Conservation (phyloP, 495 filamentous ascomycete genomes). For the Penicillium antarcticum region DNA sequence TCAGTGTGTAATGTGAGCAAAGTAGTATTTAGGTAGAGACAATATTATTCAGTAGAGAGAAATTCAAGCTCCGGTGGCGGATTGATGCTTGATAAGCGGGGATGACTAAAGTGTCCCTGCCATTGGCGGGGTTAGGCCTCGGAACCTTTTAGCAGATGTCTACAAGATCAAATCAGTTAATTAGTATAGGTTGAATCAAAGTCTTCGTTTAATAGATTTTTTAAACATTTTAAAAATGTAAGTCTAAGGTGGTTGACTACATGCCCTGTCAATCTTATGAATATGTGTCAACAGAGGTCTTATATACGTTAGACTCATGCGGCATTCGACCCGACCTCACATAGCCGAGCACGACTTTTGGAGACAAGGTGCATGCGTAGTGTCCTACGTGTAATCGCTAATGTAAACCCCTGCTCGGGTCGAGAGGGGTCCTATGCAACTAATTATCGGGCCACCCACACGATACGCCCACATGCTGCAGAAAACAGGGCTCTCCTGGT, state of each 20-base stretch:
- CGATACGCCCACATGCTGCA: not conserved
- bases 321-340: too few relatives aligned
- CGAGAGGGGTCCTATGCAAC: not conserved
- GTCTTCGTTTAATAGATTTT: too few relatives aligned
- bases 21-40: not conserved
- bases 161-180: too few relatives aligned
- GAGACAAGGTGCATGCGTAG: too few relatives aligned
- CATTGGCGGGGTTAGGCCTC: constrained; percentile 29
- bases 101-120: constrained; percentile 36
- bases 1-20: not conserved
- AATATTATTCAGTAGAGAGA: constrained; percentile 10
- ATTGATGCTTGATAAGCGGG: constrained; percentile 39
- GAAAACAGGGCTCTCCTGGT: not conserved
- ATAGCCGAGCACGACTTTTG: too few relatives aligned
- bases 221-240: too few relatives aligned
- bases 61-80: constrained; percentile 24
- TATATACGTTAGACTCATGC: too few relatives aligned
- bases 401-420: not conserved
- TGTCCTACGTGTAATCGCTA: too few relatives aligned
- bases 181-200: too few relatives aligned
- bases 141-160: constrained; percentile 1
- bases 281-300: too few relatives aligned
- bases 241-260: too few relatives aligned
- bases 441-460: not conserved
- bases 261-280: too few relatives aligned